Evolutionary conservation across 2,329 filamentous ascomycete genomes (phyloP), one percentile per base, ranked within the genome.

Genomic region (Raffaelea deltoideospora): DNA sequence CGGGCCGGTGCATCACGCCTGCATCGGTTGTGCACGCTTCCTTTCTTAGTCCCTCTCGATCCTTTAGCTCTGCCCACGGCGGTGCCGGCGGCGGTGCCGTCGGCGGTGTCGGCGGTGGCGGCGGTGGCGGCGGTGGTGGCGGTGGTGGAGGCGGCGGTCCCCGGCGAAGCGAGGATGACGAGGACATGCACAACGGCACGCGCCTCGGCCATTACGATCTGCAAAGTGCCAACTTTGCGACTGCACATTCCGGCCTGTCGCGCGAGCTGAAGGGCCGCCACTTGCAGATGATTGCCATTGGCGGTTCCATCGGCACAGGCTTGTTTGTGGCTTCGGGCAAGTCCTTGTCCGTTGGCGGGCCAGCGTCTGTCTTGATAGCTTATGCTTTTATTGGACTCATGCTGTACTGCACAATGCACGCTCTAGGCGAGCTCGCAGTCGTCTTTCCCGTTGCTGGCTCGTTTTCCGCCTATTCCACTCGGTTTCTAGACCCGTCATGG

Each of bases 211-310:
- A 69, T 39, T 75, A 67, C 46, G 69, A 75, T 48, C 45, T 75
- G 35, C 64, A 62, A 21, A 57, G 59, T 47, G 74, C 71, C 33
- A 69, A 83, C 51, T 59, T 84, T 45, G 78, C 86, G 51, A 87
- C 84, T 2, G 80, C 83, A 4, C 69, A 77, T 45, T 79, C 82
- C 32, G 75, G 79, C 8, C 65, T 96, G 35, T 74, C 80, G 35
- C 69, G 86, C 50, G 78, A 76, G 54, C 60, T 93, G 47, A 90
- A 92, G 59, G 76, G 77, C 17, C 69, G 86, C 33, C 88, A 96
- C 63, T 54, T 95, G 53, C 87, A 95, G 62, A 95, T 95, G 88
- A 95, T 95, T 64, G 88, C 88, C 13, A 93, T 95, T 47, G 86
- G 86, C 48, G 87, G 87, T 31, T 88, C 82, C 10, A 94, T 94